These are phyloP conservation scores for Mrakia blollopis DNA, from an alignment of 768 basidiomycete species.

Conservation along the genomic window DNA sequence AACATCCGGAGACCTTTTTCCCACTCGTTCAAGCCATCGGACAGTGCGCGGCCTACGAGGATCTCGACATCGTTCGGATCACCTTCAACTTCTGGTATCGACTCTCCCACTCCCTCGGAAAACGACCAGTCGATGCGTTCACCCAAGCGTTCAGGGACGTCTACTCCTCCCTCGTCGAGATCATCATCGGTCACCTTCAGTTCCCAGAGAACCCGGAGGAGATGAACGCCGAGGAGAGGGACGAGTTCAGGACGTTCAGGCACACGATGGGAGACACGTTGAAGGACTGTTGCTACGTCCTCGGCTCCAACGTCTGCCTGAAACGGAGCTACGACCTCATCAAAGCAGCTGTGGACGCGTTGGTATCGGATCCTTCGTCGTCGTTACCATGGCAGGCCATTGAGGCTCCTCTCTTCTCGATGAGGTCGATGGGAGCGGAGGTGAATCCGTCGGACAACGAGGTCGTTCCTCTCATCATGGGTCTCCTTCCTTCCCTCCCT, in stretches of 20 bases:
- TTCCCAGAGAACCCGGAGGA: conserved; percentile 70
- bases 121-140: conserved; percentile 59
- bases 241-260: conserved; percentile 88
- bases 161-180: conserved; percentile 73
- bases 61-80: conserved; percentile 93
- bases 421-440: conserved; percentile 97
- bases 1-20: conserved; percentile 87
- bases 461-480: conserved; percentile 93
- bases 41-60: conserved; percentile 78
- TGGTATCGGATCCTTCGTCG: conserved; percentile 51
- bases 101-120: conserved; percentile 81
- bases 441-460: conserved; percentile 74
- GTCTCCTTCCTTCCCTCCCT: conserved; percentile 83
- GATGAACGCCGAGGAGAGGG: conserved; percentile 75
- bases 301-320: conserved; percentile 80
- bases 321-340: conserved; percentile 75
- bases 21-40: conserved; percentile 93
- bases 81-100: conserved; percentile 99
- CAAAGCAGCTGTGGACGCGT: conserved; percentile 57
- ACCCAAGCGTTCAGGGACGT: conserved; percentile 65
- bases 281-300: conserved; percentile 94
- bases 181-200: conserved; percentile 83
- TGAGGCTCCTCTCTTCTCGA: conserved; percentile 93
- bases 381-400: conserved; percentile 75
- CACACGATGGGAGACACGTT: conserved; percentile 99